Evolutionary conservation across 352 stramenopile genomes (phyloP).

Genomic region (Phytopythium helicoides): DNA sequence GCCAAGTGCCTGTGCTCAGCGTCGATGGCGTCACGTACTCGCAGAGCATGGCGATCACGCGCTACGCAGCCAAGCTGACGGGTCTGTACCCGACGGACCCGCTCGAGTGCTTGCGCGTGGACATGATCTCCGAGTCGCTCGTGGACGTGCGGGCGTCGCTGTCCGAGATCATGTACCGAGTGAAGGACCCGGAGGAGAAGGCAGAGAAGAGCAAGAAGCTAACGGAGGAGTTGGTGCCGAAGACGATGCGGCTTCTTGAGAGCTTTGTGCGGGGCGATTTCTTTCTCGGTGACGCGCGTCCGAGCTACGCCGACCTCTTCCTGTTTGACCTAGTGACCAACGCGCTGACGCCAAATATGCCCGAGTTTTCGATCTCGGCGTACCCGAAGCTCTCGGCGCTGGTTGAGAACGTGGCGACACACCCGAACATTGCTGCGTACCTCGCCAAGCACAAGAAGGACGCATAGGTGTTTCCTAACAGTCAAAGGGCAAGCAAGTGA

Average conservation of each 20-base stretch:
- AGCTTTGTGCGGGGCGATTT: too few species aligned
- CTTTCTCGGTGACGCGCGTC: too few species aligned
- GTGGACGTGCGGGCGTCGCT: constrained; percentile 31
- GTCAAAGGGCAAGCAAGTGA: too few species aligned
- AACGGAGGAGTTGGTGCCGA: too few species aligned
- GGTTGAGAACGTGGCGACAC: too few species aligned
- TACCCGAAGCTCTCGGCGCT: constrained; percentile 51
- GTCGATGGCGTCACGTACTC: constrained; percentile 27
- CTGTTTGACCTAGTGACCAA: constrained; percentile 43
- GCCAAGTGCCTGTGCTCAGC: constrained; percentile 34
- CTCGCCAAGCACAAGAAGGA: too few species aligned
- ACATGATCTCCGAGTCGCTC: constrained; percentile 42
- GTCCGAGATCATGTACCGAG: constrained; percentile 31
- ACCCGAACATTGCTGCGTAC: too few species aligned
- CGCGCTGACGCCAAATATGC: constrained; percentile 24
- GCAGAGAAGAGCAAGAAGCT: too few species aligned
- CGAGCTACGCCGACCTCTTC: too few species aligned
- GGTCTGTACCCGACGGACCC: constrained; percentile 29
- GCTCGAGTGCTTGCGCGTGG: constrained; percentile 20
- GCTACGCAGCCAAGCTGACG: constrained; percentile 40
- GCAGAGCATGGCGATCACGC: constrained; percentile 39
- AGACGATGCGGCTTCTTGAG: too few species aligned
- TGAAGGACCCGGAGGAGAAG: too few species aligned
- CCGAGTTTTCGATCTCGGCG: constrained; percentile 23
- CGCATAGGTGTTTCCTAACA: too few species aligned